Evolutionary conservation across 805 yeast genomes (phyloP).

Genomic region (Hanseniaspora thailandica): DNA sequence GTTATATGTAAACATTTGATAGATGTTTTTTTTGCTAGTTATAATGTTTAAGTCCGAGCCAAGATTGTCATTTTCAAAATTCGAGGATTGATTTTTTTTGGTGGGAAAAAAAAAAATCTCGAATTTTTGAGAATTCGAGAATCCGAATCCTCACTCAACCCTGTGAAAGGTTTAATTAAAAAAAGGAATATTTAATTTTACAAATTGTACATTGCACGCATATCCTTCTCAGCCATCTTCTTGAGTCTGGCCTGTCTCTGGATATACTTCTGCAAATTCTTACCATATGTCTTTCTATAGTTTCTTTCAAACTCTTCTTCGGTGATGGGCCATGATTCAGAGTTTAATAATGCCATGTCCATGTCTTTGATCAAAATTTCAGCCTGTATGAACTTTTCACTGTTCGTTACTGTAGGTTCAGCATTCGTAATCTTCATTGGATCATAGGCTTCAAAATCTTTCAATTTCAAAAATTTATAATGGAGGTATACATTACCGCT

Average conservation of each 20-base stretch:
- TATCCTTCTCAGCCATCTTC: slow-evolving; percentile 1
- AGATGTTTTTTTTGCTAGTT: background rate
- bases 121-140: background rate
- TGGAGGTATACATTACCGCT: slow-evolving; percentile 4
- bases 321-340: slow-evolving; percentile 4
- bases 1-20: background rate
- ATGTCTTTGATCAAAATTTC: slow-evolving; percentile 3
- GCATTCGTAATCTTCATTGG: background rate
- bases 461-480: slow-evolving; percentile 1
- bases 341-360: background rate
- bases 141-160: background rate
- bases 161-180: too few relatives aligned
- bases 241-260: slow-evolving; percentile 9
- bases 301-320: background rate
- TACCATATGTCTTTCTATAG: background rate
- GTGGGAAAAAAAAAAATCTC: background rate
- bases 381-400: slow-evolving; percentile 6
- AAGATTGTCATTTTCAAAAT: background rate
- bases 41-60: background rate
- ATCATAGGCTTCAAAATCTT: background rate
- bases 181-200: background rate
- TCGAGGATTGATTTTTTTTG: background rate
- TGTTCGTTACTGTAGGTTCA: background rate
- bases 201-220: background rate
- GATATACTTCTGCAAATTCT: slow-evolving; percentile 6